Percentiles rank a stretch among this genome's conserved stretches.
These are phyloP conservation scores for Penicillium sp. DNA, from an alignment of 2,329 filamentous ascomycete species.

Conservation along the genomic window DNA sequence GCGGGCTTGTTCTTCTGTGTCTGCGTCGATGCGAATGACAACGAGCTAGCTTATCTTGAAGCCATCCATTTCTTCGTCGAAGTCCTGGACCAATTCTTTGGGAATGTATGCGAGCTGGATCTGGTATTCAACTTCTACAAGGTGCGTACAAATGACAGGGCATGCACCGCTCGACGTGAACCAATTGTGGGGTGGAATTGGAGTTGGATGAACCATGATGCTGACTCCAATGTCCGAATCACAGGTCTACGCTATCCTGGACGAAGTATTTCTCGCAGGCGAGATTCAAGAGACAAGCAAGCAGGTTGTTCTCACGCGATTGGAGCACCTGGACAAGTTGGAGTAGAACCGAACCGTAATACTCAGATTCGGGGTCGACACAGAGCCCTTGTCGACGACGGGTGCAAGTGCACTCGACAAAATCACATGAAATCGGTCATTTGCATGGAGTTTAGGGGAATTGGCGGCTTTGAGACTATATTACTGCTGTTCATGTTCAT, in stretches of 20 bases:
- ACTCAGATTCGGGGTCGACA: not conserved
- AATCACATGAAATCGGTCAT: conserved; percentile 20
- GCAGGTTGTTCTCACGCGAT: conserved; percentile 87
- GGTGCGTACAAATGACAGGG: conserved; percentile 41
- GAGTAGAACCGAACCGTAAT: conserved; percentile 56
- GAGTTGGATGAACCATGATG: conserved; percentile 1
- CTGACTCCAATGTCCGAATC: conserved; percentile 2
- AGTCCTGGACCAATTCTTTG: conserved; percentile 97
- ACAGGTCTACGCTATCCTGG: conserved; percentile 92
- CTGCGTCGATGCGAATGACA: conserved; percentile 98
- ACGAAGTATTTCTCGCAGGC: conserved; percentile 95
- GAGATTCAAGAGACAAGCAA: conserved; percentile 99
- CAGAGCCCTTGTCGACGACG: not conserved
- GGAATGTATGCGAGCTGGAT: conserved; percentile 97
- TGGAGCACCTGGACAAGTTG: conserved; percentile 95
- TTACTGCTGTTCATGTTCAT: conserved; percentile 9
- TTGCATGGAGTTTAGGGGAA: conserved; percentile 22
- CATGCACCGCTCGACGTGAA: not conserved
- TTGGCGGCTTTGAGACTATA: conserved; percentile 2
- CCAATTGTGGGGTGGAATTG: conserved; percentile 1
- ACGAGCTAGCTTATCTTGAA: conserved; percentile 94
- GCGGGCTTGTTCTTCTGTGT: conserved; percentile 99
- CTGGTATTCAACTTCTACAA: conserved; percentile 74
- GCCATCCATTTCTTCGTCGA: conserved; percentile 99
- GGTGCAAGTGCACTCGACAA: conserved; percentile 5